phyloP scores from a whole-genome alignment of 768 basidiomycete genomes.

The Ramaria rubella region DNA sequence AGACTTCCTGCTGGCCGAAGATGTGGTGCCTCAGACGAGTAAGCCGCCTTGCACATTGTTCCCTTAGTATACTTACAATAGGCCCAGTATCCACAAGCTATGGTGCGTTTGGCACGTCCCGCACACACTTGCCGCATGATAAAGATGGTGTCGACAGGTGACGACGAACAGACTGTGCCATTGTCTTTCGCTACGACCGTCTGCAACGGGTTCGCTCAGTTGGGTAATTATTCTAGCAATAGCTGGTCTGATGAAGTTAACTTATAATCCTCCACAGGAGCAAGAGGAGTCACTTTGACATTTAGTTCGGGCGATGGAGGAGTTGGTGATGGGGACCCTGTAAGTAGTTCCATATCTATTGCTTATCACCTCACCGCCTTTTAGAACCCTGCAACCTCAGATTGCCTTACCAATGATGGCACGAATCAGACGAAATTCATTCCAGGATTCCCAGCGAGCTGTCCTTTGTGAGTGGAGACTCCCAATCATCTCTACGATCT shows the following conservation, averaged over 20 bases:
- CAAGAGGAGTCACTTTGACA: conserved; percentile 57
- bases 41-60: too few relatives aligned
- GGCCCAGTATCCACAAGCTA: conserved; percentile 60
- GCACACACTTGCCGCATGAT: background rate
- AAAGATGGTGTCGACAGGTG: conserved; percentile 24
- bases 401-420: conserved; percentile 56
- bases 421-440: conserved; percentile 47
- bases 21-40: conserved; percentile 1
- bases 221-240: conserved; percentile 36
- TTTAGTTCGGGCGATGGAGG: conserved; percentile 66
- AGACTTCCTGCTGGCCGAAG: conserved; percentile 43
- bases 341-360: background rate
- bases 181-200: conserved; percentile 48
- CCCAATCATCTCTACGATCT: background rate
- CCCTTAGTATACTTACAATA: too few relatives aligned
- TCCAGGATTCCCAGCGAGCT: conserved; percentile 52
- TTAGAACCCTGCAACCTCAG: conserved; percentile 41
- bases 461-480: conserved; percentile 29
- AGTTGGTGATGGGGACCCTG: conserved; percentile 54
- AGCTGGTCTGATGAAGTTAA: background rate
- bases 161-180: conserved; percentile 56
- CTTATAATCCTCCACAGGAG: conserved; percentile 40
- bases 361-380: background rate
- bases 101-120: conserved; percentile 19
- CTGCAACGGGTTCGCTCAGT: conserved; percentile 56